phyloP scores from a whole-genome alignment of 257 asterid genomes.

The Salvia hispanica region DNA sequence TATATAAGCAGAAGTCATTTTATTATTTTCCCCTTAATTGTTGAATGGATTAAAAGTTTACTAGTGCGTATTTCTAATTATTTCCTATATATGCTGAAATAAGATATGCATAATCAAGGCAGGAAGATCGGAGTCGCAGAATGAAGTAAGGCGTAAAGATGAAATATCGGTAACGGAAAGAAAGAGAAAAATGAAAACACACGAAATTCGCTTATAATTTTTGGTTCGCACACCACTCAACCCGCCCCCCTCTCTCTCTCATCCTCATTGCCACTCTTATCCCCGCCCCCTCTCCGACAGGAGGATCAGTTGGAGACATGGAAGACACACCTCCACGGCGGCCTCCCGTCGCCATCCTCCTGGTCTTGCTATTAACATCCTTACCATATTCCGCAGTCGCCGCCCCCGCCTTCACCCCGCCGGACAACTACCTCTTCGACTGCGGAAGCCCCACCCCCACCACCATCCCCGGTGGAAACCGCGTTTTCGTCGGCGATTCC shows the following conservation, averaged over 20 bases:
- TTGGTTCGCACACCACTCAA: not conserved
- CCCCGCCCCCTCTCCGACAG: constrained; percentile 9
- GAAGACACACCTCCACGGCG: constrained; percentile 34
- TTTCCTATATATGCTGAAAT: no score
- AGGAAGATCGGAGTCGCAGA: constrained; percentile 5
- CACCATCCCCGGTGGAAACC: constrained; percentile 36
- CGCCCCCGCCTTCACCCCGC: constrained; percentile 49
- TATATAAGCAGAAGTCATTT: no score
- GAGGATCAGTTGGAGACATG: constrained; percentile 47
- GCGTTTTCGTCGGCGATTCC: constrained; percentile 48
- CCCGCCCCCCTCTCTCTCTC: constrained; percentile 15
- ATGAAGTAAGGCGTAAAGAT: constrained; percentile 4
- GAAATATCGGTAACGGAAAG: constrained; percentile 15
- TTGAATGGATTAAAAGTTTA: no score
- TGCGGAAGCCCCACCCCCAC: constrained; percentile 52
- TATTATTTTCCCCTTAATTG: no score
- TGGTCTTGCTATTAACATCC: constrained; percentile 38
- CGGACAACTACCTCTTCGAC: constrained; percentile 61
- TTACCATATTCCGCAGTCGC: constrained; percentile 18
- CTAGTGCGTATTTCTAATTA: no score
- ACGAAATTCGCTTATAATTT: not conserved
- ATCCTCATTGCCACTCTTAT: constrained; percentile 14
- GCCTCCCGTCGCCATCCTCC: constrained; percentile 33
- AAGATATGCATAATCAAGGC: no score
- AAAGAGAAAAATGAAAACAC: not conserved